Base-by-base conservation (phyloP, 2,329 filamentous ascomycete species). In the Trichoderma koningiopsis region DNA sequence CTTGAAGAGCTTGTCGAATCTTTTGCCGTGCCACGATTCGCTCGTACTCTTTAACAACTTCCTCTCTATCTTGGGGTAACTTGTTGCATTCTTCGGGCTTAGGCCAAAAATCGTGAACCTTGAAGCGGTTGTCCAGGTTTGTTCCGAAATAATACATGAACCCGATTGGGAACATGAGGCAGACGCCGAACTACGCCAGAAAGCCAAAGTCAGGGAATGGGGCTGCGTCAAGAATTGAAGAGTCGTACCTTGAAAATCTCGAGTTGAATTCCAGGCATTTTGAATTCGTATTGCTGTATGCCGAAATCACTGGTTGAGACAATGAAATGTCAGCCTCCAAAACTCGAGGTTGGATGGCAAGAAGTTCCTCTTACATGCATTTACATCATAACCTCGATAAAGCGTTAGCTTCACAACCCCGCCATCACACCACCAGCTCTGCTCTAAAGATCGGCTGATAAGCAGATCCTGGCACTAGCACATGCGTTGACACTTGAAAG, bases 101-200 rank as follows among this genome's bases (percentile, higher is more conserved):
- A 33, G 96, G 96, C 96, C 96, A 99, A 85, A 99, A 99, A 69
- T 91, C 92, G 27, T 92, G 90, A 1, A 98, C 93, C 59, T 87
- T 83, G 85, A 99, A 99, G 72, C 93, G 91, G 74, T 91, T 87
- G 82, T 99, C 96, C 78, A 99, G 92, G 81, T 99, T 99, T 68
- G 94, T 97, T 79, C 96, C 96, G 81, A 98, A 99, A 85, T 99
- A 99, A 86, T 96, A 98, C 96, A 99, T 99, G 85, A 96, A 94
- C 75, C 93, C 94, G 77, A 99, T 98, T 22, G 96, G 96, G 83
- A 99, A 99, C 87, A 97, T 91, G 84, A 99, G 91, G 84, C 99
- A 99, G 87, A 96, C 92, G 84, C 95, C 94, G 81, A 99, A 99
- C 95, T 97, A 35, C 29, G 16, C 40, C 43, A 27, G n/a, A 10